Percentiles rank a stretch among this genome's conserved stretches.
These are phyloP conservation scores for Fusarium hostae DNA, from an alignment of 2,329 filamentous ascomycete species.

Conservation along the genomic window DNA sequence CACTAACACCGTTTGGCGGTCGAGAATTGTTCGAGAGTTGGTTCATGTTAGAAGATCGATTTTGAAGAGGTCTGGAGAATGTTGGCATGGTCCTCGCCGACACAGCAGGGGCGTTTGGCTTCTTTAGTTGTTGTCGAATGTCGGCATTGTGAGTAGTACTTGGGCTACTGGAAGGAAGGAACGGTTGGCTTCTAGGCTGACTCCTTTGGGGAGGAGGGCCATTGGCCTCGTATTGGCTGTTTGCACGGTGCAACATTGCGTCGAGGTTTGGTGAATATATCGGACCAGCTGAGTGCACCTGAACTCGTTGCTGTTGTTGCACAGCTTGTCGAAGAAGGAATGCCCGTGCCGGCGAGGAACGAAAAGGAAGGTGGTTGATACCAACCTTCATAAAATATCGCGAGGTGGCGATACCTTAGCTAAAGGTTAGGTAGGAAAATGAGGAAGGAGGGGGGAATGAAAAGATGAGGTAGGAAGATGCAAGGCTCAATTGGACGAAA, in stretches of 20 bases:
- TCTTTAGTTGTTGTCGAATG: conserved; percentile 64
- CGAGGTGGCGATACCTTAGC: background rate
- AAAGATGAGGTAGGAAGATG: background rate
- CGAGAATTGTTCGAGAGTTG: conserved; percentile 32
- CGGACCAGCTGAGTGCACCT: conserved; percentile 38
- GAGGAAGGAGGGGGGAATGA: background rate
- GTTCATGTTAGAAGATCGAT: conserved; percentile 50
- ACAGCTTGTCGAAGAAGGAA: conserved; percentile 40
- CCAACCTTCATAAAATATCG: conserved; percentile 51
- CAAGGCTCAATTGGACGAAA: conserved; percentile 4
- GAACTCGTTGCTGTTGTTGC: conserved; percentile 34
- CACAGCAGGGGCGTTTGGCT: conserved; percentile 52
- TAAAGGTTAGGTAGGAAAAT: background rate
- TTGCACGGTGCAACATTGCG: conserved; percentile 53
- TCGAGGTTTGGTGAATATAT: conserved; percentile 32
- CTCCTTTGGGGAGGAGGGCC: conserved; percentile 48
- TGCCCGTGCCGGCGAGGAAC: conserved; percentile 53
- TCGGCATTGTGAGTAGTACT: conserved; percentile 55
- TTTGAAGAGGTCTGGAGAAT: conserved; percentile 43
- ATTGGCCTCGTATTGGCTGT: conserved; percentile 53
- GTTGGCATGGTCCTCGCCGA: conserved; percentile 53
- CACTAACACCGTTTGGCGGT: conserved; percentile 14
- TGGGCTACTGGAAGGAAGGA: conserved; percentile 69
- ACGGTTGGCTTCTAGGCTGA: conserved; percentile 58
- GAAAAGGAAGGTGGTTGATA: conserved; percentile 45